phyloP scores from a whole-genome alignment of 352 stramenopile species.

The Ophiocytium majus region DNA sequence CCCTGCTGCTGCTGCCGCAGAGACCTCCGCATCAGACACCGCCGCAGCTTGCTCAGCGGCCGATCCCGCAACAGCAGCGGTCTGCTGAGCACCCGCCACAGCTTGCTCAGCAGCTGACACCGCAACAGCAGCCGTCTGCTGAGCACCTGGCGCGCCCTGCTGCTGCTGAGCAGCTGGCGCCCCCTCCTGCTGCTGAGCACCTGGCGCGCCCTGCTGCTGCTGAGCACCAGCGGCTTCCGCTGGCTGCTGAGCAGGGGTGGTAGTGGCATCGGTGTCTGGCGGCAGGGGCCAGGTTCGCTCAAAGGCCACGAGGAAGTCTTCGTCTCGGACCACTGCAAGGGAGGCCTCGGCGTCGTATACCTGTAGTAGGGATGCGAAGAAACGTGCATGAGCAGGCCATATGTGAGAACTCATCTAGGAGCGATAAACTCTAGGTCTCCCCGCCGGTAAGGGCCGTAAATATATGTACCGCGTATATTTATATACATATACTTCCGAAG shows the following conservation, averaged over 20 bases:
- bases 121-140: not conserved
- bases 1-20: not conserved
- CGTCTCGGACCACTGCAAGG: conserved; percentile 45
- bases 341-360: conserved; percentile 41
- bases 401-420: too few relatives aligned
- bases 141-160: not conserved
- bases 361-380: too few relatives aligned
- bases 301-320: conserved; percentile 52
- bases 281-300: conserved; percentile 23
- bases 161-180: not conserved
- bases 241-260: not conserved
- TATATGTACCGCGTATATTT: too few relatives aligned
- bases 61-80: not conserved
- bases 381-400: too few relatives aligned
- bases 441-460: too few relatives aligned
- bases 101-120: not conserved
- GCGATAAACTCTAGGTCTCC: too few relatives aligned
- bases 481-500: too few relatives aligned
- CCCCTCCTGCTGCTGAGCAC: not conserved
- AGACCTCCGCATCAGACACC: not conserved
- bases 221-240: not conserved
- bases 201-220: not conserved
- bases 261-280: too few relatives aligned
- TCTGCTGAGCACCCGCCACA: not conserved
- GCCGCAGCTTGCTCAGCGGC: not conserved